Evolutionary conservation across 768 basidiomycete genomes (phyloP).

Genomic region (Hypholoma fasciculare): DNA sequence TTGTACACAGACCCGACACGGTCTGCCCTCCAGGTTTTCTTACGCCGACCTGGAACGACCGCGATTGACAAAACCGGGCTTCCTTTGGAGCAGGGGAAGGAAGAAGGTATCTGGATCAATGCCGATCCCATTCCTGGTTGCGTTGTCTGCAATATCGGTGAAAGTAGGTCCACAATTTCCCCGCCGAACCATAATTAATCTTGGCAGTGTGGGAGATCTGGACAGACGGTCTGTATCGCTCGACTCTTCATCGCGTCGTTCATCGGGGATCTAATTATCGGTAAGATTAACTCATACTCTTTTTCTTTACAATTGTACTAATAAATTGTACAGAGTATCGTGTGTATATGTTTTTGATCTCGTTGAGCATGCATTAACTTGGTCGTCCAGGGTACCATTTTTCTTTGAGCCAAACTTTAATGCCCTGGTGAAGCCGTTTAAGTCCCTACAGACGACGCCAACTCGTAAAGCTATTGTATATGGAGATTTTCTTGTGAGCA

Average conservation of each 20-base stretch:
- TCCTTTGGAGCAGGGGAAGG: constrained; percentile 51
- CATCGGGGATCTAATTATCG: constrained; percentile 74
- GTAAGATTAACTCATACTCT: constrained; percentile 23
- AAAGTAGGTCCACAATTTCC: constrained; percentile 55
- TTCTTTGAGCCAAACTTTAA: constrained; percentile 93
- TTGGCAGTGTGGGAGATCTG: constrained; percentile 86
- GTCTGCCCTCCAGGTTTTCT: constrained; percentile 81
- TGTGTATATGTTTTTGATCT: constrained; percentile 34
- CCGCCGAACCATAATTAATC: neutral
- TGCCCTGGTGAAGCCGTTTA: constrained; percentile 65
- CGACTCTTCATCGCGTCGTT: constrained; percentile 88
- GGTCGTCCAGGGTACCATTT: constrained; percentile 69
- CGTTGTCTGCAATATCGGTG: constrained; percentile 89
- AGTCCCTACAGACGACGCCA: constrained; percentile 38
- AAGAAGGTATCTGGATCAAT: constrained; percentile 74
- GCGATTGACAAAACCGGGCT: constrained; percentile 32
- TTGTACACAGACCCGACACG: constrained; percentile 82
- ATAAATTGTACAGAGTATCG: constrained; percentile 57
- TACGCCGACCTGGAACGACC: constrained; percentile 40
- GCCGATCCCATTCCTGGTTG: constrained; percentile 84
- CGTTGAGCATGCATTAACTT: constrained; percentile 3
- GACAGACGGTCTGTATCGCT: constrained; percentile 82
- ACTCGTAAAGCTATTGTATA: constrained; percentile 56
- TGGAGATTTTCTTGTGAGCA: constrained; percentile 73
- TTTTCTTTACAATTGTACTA: no score